Evolutionary conservation across 2,329 filamentous ascomycete species (phyloP), one percentile per base, ranked within the genome.

Genomic region (Hymenotorrendiella dingleyae): DNA sequence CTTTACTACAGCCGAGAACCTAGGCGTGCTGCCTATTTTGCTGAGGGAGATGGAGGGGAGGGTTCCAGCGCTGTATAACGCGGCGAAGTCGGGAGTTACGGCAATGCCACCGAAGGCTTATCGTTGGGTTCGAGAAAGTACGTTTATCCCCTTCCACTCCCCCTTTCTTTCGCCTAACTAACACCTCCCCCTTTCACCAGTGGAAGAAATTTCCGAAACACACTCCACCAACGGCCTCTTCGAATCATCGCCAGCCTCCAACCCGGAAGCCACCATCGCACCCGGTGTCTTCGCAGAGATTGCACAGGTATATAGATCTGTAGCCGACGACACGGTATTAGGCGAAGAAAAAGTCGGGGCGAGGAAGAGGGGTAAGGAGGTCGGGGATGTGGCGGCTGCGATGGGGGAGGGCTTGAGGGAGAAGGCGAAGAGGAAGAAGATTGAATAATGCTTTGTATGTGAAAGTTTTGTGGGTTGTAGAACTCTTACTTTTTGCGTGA

Each of bases 61-160:
- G 44, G 66, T 68, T 36, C 78, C 82, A 0, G 58, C 56, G 2
- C 63, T 68, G 26, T 67, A 69, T 11, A 60, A 64, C 20, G 58
- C 63, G 37, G 76, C 71, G 0, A 71, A 76, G 53, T 67, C 59
- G 23, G 66, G 72, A 2, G 65, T 86, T 7, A 66, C 73, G 4
- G 66, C 71, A 76, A 84, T 88, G 74, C 72, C 82, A 19, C 77
- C 79, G 6, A 90, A 89, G 64, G 84, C 85, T 14, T 88, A 88
- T 60, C 69, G 85, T 9, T 90, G 84, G 84, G 80, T 86, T 0
- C 68, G 72, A 24, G 84, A 89, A 67, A 88, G 44, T 46, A 42
- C 17, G 44, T 42, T 11, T 21, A 10, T 37, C 17, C n/a, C 21
- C 14, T 20, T n/a, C 30, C 1, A 2, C 5, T 33, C 7, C 27